Evolutionary conservation across 176 grass and related monocot species (phyloP), one percentile per base, ranked within the genome.

Genomic region (Carex parvula): DNA sequence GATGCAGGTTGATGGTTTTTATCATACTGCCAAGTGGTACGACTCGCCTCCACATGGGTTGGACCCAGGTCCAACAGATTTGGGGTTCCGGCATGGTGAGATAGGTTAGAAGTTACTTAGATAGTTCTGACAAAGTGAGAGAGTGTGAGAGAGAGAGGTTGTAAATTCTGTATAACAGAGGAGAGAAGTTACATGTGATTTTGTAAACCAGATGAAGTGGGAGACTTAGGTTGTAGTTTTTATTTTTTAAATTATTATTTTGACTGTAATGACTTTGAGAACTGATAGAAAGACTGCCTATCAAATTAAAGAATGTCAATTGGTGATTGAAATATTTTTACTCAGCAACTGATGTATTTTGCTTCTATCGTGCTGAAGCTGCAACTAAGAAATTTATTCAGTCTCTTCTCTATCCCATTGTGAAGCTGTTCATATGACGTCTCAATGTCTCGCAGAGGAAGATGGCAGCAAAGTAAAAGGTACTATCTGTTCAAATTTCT

Each of bases 161-260:
- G 95, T 98, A 94, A 94, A 94, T 98, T 93, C 91, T 94, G 92
- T 98, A 94, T 85, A 94, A 82, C 90, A 89, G 79, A 78, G 67
- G 79, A 85, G 79, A 87, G 75, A 81, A 82, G 84, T 89, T 87
- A 91, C 61, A 33, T 78, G 52, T 57, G 73, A 78, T 15, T 55
- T 57, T 78, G 48, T 78, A 33, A 78, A 78, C 73, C 52, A 32
- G 26, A 56, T 78, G 73, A 78, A 57, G 15, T 78, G 73, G 50
- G 70, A 18, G 50, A 57, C 26, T 57, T 57, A 78, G 52, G 18
- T 71, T 78, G 50, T 78, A 78, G 73, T 18, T 17, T 56, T 33
- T 53, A 75, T 78, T 57, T 33, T 30, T 78, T 78, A 30, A 78
- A 78, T 78, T 57, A 78, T 78, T 57, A 78, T 78, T 78, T 78